Percentiles rank a stretch among this genome's conserved stretches.
phyloP scores from a whole-genome alignment of 2,329 filamentous ascomycete genomes.

The Diaporthe nobilis region DNA sequence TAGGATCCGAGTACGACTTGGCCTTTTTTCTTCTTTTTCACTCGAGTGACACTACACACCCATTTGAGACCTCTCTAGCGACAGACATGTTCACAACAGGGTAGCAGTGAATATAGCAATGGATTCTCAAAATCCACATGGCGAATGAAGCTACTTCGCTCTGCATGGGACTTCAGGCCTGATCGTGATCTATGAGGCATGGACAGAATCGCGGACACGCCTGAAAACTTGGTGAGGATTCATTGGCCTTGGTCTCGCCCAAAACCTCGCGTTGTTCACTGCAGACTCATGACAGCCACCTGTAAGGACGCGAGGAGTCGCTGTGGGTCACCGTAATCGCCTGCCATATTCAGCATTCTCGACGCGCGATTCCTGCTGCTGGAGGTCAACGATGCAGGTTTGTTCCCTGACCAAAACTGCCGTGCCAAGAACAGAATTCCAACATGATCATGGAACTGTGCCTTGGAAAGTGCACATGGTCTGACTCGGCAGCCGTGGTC shows the following conservation, averaged over 20 bases:
- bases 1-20: too few species aligned
- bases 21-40: too few species aligned
- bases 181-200: not conserved
- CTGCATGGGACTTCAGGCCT: not conserved
- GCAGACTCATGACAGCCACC: too few species aligned
- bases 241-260: not conserved
- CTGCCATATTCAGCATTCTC: not conserved
- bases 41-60: too few species aligned
- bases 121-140: not conserved
- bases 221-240: too few species aligned
- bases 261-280: not conserved
- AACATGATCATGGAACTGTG: not conserved
- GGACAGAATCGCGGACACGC: not conserved
- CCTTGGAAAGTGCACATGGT: not conserved
- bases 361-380: not conserved
- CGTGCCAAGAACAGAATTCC: slow-evolving; percentile 14
- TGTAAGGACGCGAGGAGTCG: not conserved
- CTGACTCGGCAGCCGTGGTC: not conserved
- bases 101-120: not conserved
- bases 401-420: not conserved
- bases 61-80: too few species aligned
- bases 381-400: not conserved
- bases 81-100: too few species aligned
- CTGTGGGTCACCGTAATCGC: not conserved
- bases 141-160: not conserved